phyloP scores from a whole-genome alignment of 345 rosid species.

The Corymbia maculata region DNA sequence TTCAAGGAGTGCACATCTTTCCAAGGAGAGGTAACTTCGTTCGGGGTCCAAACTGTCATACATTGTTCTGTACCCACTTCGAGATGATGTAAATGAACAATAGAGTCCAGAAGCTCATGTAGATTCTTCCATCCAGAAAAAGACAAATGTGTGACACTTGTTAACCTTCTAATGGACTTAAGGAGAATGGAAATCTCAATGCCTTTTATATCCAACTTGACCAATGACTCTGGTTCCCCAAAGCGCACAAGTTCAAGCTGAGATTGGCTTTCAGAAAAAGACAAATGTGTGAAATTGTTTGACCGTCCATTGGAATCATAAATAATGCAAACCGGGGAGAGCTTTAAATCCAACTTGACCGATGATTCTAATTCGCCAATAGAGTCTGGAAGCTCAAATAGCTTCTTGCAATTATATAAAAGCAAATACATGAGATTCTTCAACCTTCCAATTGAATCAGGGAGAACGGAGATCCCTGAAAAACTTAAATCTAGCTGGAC shows the following conservation, averaged over 20 bases:
- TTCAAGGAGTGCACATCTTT: too few species aligned
- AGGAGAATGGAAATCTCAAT: background rate
- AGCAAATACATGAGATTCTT: background rate
- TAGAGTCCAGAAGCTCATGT: too few species aligned
- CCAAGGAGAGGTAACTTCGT: too few species aligned
- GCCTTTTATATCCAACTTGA: background rate
- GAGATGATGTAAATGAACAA: background rate
- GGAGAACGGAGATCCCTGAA: background rate
- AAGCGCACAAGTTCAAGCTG: too few species aligned
- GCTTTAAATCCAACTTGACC: background rate
- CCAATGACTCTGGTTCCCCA: background rate
- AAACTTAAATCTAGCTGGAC: background rate
- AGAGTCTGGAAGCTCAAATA: background rate
- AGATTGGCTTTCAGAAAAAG: accelerated
- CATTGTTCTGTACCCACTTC: accelerated
- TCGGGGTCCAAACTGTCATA: background rate
- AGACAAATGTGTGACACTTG: background rate
- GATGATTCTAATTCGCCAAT: background rate
- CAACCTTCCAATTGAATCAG: background rate
- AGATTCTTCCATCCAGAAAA: background rate
- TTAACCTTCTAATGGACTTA: background rate
- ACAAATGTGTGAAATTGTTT: background rate
- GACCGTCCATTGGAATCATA: background rate
- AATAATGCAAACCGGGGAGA: accelerated
- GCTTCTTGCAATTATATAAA: background rate